Percentiles rank a stretch among this genome's conserved stretches.
Evolutionary conservation across 129 eudicot species (phyloP).

Genomic region (Centrapalus pauciflorus): DNA sequence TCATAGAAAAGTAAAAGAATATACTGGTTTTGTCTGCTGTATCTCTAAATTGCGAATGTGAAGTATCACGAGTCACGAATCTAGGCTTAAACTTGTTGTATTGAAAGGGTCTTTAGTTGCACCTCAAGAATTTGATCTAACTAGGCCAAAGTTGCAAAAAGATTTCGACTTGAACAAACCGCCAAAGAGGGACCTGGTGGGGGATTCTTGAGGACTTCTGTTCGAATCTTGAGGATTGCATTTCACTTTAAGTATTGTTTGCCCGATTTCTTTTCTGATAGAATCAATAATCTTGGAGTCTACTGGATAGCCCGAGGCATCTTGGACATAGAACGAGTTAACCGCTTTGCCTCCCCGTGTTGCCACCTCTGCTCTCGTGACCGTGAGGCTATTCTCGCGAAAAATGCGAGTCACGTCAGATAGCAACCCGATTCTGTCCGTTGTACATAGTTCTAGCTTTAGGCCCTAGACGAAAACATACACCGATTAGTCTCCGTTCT

Average conservation of each 20-base stretch:
- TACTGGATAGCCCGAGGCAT: constrained; percentile 84
- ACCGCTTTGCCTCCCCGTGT: constrained; percentile 85
- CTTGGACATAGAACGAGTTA: constrained; percentile 79
- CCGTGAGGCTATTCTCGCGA: constrained; percentile 85
- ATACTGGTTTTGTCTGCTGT: not conserved
- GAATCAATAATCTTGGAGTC: constrained; percentile 82
- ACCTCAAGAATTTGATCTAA: constrained; percentile 70
- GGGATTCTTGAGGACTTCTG: constrained; percentile 74
- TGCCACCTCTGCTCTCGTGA: constrained; percentile 80
- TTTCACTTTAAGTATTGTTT: constrained; percentile 78
- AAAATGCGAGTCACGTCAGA: constrained; percentile 92
- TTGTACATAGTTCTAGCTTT: constrained; percentile 89
- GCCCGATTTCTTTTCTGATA: constrained; percentile 79
- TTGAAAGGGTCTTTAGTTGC: not conserved
- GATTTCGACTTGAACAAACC: constrained; percentile 92
- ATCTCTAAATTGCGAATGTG: not conserved
- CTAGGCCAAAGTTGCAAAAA: constrained; percentile 77
- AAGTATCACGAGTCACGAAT: not conserved
- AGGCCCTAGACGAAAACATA: constrained; percentile 47
- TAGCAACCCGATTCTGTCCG: constrained; percentile 76
- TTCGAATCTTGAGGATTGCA: constrained; percentile 43
- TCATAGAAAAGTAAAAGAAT: not conserved
- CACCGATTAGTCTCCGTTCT: not conserved
- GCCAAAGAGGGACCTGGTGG: constrained; percentile 84
- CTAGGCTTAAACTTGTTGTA: not conserved